phyloP scores from a whole-genome alignment of 148 eudicot species.

The Rheum nobile region DNA sequence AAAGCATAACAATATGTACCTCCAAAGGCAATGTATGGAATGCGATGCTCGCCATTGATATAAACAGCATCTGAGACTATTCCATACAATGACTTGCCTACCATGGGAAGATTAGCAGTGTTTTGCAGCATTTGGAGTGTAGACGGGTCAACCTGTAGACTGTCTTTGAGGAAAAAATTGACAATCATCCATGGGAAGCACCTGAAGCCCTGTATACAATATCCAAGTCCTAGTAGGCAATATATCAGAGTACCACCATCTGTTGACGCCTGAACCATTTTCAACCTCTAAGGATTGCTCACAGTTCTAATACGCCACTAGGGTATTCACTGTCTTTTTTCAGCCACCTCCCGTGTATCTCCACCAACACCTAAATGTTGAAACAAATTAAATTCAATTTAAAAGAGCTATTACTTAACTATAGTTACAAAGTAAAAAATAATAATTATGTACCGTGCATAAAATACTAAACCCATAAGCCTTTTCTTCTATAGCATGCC shows the following conservation, averaged over 20 bases:
- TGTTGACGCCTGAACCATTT: background rate
- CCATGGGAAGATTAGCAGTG: conserved; percentile 87
- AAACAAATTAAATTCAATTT: background rate
- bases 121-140: conserved; percentile 65
- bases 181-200: conserved; percentile 94
- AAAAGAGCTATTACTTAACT: background rate
- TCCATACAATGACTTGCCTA: conserved; percentile 79
- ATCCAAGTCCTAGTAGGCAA: conserved; percentile 59
- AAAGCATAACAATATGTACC: conserved; percentile 26
- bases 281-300: background rate
- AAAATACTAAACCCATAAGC: background rate
- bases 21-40: conserved; percentile 86
- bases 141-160: conserved; percentile 56
- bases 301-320: background rate
- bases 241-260: background rate
- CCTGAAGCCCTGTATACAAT: conserved; percentile 78
- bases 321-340: background rate
- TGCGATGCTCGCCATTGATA: conserved; percentile 62
- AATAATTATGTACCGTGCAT: background rate
- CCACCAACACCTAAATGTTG: background rate
- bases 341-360: background rate
- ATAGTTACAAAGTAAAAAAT: background rate
- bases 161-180: conserved; percentile 71
- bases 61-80: conserved; percentile 67
- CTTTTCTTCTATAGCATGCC: background rate